These are phyloP conservation scores for Penicillium antarcticum DNA, from an alignment of 495 filamentous ascomycete species.

Conservation along the genomic window DNA sequence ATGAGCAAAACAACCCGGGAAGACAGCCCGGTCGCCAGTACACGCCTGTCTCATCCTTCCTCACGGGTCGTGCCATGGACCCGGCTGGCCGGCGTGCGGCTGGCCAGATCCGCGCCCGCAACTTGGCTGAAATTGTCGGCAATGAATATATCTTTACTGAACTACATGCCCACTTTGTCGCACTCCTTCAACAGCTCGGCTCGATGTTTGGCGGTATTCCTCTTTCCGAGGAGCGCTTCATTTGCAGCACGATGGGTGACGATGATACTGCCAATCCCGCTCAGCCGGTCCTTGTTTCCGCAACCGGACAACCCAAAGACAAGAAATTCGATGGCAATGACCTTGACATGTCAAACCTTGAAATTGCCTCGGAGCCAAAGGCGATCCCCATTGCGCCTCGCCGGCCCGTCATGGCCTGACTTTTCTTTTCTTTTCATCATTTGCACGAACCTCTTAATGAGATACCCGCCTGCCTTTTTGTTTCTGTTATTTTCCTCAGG, in stretches of 20 bases:
- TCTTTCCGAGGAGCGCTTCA: conserved; percentile 42
- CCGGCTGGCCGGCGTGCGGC: conserved; percentile 51
- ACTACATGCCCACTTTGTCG: conserved; percentile 76
- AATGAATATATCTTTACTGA: conserved; percentile 85
- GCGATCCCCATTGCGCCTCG: conserved; percentile 44
- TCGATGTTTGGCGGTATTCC: conserved; percentile 44
- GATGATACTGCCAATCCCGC: conserved; percentile 17
- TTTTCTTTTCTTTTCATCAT: conserved; percentile 6
- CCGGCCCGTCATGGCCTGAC: conserved; percentile 38
- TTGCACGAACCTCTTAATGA: conserved; percentile 14
- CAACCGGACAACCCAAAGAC: conserved; percentile 16
- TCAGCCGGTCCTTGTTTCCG: conserved; percentile 23
- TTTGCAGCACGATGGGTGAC: conserved; percentile 40
- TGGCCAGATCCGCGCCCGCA: conserved; percentile 63
- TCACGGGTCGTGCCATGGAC: conserved; percentile 58
- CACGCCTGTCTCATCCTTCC: conserved; percentile 60
- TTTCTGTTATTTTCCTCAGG: conserved; percentile 10
- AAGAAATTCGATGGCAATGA: conserved; percentile 31
- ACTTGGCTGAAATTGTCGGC: conserved; percentile 82
- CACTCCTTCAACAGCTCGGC: conserved; percentile 65
- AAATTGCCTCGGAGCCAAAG: conserved; percentile 38
- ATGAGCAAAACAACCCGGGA: conserved; percentile 34
- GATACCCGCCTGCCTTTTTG: conserved; percentile 20
- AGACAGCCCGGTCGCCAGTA: conserved; percentile 32
- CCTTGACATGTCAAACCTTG: conserved; percentile 34